Evolutionary conservation across 2,329 filamentous ascomycete genomes (phyloP).

Genomic region (Magnaporthiopsis poae): DNA sequence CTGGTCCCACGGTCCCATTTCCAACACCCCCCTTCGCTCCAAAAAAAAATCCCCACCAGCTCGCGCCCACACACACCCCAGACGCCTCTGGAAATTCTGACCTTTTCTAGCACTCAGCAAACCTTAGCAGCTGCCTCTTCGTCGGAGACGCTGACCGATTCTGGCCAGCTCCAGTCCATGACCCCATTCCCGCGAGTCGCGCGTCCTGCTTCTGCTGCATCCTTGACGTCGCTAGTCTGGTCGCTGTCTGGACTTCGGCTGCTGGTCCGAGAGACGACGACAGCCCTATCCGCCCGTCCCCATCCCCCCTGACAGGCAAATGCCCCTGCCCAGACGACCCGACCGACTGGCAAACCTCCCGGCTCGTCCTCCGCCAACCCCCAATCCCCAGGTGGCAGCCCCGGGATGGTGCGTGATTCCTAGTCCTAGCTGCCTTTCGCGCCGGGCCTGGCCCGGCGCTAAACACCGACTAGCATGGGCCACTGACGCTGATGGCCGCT

Average conservation of each 20-base stretch:
- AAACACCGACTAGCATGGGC: too few relatives aligned
- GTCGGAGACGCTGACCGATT: neutral
- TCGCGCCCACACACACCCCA: neutral
- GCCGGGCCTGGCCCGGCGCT: too few relatives aligned
- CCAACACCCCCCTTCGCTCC: neutral
- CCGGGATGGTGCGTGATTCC: slow-evolving; percentile 3
- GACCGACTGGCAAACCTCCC: neutral
- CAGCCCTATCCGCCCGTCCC: neutral
- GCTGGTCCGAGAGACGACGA: neutral
- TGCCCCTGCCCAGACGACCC: neutral
- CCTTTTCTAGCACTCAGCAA: neutral
- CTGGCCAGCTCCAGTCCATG: neutral
- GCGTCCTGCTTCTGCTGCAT: neutral
- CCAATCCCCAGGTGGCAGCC: slow-evolving; percentile 1
- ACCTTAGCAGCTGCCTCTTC: neutral
- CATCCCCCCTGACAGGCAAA: neutral
- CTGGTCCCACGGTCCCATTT: neutral
- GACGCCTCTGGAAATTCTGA: neutral
- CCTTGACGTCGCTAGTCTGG: too few relatives aligned
- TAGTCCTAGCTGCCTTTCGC: neutral
- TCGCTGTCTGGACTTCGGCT: neutral
- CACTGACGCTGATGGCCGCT: neutral
- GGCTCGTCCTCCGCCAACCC: neutral
- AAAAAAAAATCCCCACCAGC: neutral
- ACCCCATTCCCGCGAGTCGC: neutral